Evolutionary conservation across 352 stramenopile genomes (phyloP).

Genomic region (Hyaloperonospora brassicae): DNA sequence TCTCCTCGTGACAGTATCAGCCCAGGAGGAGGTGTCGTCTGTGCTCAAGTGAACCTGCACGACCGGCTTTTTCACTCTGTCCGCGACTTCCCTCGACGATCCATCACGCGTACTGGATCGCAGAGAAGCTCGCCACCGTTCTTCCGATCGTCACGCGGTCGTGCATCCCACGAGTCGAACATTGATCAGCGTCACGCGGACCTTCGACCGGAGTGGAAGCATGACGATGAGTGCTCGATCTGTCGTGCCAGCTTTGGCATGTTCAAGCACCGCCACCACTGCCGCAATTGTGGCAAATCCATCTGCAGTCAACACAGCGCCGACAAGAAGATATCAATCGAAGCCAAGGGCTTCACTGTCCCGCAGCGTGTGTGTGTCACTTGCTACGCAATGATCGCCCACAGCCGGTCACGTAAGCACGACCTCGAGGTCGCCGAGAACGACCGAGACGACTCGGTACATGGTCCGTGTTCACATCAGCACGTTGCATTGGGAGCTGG

Average conservation of each 20-base stretch:
- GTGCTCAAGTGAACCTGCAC: conserved; percentile 5
- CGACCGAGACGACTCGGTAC: conserved; percentile 13
- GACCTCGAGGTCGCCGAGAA: conserved; percentile 29
- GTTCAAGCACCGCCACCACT: conserved; percentile 84
- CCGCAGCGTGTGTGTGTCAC: conserved; percentile 74
- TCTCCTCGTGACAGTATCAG: conserved; percentile 22
- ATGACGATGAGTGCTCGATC: conserved; percentile 70
- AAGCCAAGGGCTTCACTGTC: conserved; percentile 60
- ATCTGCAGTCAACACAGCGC: conserved; percentile 79
- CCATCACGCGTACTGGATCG: conserved; percentile 12
- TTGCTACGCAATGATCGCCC: conserved; percentile 63
- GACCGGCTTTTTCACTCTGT: conserved; percentile 20
- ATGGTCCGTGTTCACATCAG: conserved; percentile 27
- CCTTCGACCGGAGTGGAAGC: conserved; percentile 62
- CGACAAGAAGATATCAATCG: conserved; percentile 71
- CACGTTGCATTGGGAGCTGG: conserved; percentile 15
- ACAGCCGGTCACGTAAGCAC: conserved; percentile 33
- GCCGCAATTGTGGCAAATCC: conserved; percentile 74
- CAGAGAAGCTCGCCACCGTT: conserved; percentile 21
- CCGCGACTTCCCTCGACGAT: conserved; percentile 9
- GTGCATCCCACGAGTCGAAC: conserved; percentile 20
- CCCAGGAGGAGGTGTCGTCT: conserved; percentile 6
- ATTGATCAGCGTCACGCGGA: conserved; percentile 30
- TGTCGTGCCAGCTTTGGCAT: conserved; percentile 69
- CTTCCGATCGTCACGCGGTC: conserved; percentile 19